Base-by-base conservation (phyloP, 2,329 filamentous ascomycete species). In the Endothia cerciana region DNA sequence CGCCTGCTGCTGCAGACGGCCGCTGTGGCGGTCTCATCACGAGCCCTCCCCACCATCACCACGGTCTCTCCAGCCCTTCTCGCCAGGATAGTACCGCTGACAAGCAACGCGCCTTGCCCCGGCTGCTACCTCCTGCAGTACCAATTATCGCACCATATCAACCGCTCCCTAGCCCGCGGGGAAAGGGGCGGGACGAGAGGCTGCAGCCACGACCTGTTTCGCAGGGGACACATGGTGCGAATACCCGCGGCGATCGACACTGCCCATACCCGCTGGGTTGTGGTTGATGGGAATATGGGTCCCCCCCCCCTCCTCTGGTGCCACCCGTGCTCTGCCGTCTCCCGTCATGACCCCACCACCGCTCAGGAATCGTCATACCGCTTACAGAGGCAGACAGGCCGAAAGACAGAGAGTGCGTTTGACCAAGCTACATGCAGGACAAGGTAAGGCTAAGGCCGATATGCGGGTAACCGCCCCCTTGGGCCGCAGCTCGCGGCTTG, bases 1-100 rank as follows among this genome's bases (percentile, higher is more conserved):
- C 13, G 10, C 62, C 45, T 7, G n/a, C 40, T 36, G 11, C 57
- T 66, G 65, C 61, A 66, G 22, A 25, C 25, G 33, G 47, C 65
- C 65, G 65, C 62, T 57, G 62, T 66, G 65, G 65, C 65, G 61
- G 62, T 66, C 40, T 66, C 61, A 66, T 59, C 40, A 45, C 53
- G 33, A 63, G 40, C 30, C 53, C 4, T 28, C n/a, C 43, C 19
- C 15, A 17, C n/a, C 28, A 19, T 19, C 47, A 51, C 25, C 25
- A 4, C 11, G 8, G 15, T 30, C 22, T 25, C 30, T n/a, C n/a
- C 6, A 33, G 30, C 33, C 30, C n/a, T 36, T 19, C 10, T 3
- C 43, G 11, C 2, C n/a, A 47, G n/a, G 4, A 11, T 22, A 22
- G 6, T 3, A 25, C 43, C 43, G n/a, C 43, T 11, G 43, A n/a